phyloP scores from a whole-genome alignment of 371 early-diverging fungal genomes.

The Blyttiomyces sp. region DNA sequence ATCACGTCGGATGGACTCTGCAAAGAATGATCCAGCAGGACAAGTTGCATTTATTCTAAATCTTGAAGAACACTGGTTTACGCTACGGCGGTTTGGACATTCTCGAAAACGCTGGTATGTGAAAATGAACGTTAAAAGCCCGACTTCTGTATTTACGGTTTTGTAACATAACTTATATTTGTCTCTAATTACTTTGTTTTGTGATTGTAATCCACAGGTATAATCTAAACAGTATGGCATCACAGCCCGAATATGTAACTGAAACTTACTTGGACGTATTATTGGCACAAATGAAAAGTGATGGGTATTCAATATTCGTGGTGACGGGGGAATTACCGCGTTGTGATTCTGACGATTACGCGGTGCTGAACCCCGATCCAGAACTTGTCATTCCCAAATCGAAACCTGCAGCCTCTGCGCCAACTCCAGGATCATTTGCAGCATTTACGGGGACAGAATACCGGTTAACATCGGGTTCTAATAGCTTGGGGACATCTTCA shows the following conservation, averaged over 20 bases:
- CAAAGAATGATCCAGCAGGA: constrained; percentile 55
- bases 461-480: no score
- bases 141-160: neutral
- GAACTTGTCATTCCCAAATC: no score
- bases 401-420: no score
- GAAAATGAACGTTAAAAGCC: neutral
- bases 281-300: constrained; percentile 61
- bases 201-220: constrained; percentile 47
- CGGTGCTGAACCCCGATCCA: no score
- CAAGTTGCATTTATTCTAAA: constrained; percentile 63
- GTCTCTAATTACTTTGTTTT: neutral
- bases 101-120: constrained; percentile 46
- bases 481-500: no score
- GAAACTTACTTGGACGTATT: constrained; percentile 64
- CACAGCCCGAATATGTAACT: constrained; percentile 53
- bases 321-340: constrained; percentile 26
- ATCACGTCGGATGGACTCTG: constrained; percentile 44
- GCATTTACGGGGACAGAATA: no score
- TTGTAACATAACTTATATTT: neutral
- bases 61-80: constrained; percentile 62
- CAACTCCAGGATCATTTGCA: no score
- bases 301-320: constrained; percentile 56
- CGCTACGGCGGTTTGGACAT: constrained; percentile 61
- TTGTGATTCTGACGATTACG: constrained; percentile 35
- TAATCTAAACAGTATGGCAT: constrained; percentile 61